These are phyloP conservation scores for Cinchona pubescens DNA, from an alignment of 257 asterid species.

Conservation along the genomic window DNA sequence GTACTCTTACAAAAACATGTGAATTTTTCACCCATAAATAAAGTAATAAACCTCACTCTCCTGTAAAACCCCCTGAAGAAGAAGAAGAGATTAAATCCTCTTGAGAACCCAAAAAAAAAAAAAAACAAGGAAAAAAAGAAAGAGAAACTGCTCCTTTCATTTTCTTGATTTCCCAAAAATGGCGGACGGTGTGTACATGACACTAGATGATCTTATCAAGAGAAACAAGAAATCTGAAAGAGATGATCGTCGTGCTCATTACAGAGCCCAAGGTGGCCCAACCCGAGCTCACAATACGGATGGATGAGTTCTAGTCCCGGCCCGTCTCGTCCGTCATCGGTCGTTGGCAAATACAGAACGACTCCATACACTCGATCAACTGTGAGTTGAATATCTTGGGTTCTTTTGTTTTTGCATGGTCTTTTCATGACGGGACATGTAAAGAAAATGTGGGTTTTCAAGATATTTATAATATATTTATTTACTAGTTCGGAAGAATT, in stretches of 20 bases:
- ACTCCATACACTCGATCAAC: not conserved
- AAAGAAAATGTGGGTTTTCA: not conserved
- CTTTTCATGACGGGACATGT: not conserved
- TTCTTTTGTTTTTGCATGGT: not conserved
- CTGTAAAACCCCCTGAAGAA: too few relatives aligned
- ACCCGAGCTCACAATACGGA: slow-evolving; percentile 17
- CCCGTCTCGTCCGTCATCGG: not conserved
- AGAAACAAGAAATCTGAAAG: slow-evolving; percentile 18
- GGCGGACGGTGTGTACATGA: slow-evolving; percentile 33
- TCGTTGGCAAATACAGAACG: not conserved
- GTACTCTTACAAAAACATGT: too few relatives aligned
- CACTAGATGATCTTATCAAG: slow-evolving; percentile 43
- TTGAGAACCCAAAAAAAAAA: too few relatives aligned
- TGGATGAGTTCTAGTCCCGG: not conserved
- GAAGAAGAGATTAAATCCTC: too few relatives aligned
- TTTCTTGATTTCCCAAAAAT: not conserved
- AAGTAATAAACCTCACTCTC: too few relatives aligned
- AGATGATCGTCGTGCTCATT: not conserved
- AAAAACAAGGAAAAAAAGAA: too few relatives aligned
- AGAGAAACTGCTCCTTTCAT: not conserved
- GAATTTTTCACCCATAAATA: too few relatives aligned
- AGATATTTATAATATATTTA: not conserved
- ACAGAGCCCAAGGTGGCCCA: slow-evolving; percentile 10
- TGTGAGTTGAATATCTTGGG: not conserved
- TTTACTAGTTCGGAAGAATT: not conserved